Base-by-base conservation (phyloP, 139 green algal genomes). In the Astrephomene gubernaculifera region DNA sequence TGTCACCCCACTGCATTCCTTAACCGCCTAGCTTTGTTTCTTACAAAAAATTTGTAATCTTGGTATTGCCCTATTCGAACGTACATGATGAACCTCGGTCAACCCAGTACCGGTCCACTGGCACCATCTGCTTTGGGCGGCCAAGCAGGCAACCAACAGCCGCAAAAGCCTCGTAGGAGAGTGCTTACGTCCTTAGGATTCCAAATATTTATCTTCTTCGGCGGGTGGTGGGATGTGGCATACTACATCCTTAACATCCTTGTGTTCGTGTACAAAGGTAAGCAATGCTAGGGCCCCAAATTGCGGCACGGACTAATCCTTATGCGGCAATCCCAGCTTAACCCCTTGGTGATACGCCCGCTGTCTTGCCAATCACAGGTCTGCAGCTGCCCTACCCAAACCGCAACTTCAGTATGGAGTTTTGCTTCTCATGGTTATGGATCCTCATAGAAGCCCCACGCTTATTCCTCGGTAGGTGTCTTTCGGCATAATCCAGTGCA, bases 141-240 rank as follows among this genome's bases (percentile, higher is more conserved):
- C 61, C 71, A 79, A 10, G 33, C 52, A 19, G 72, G 72, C 3
- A 33, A 68, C 38, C 64, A 63, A 33, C 54, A 39, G 25, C 49
- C 53, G 0, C 83, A 86, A 52, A 91, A 88, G 71, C 87, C 87
- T 10, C 65, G 79, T 52, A 53, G 87, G n/a, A 44, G 79, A 63
- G 89, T 93, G 33, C 87, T 93, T 9, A 93, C 91, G 0, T 93
- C 89, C 0, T 71, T 94, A 22, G 68, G 81, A 0, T 53, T 93
- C 19, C 76, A 94, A 74, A 85, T 94, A 41, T 89, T 93, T 79
- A 89, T 94, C 21, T 93, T 87, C 74, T 93, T 93, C 79, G 91
- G 91, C 4, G 89, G 45, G 25, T 93, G 87, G 91, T 93, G 88
- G 87, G 91, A 92, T 71, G 83, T 84, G 9, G 39, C 89, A 1